Conservation (phyloP, 2,329 filamentous ascomycete genomes). For the Fusarium sp. region DNA sequence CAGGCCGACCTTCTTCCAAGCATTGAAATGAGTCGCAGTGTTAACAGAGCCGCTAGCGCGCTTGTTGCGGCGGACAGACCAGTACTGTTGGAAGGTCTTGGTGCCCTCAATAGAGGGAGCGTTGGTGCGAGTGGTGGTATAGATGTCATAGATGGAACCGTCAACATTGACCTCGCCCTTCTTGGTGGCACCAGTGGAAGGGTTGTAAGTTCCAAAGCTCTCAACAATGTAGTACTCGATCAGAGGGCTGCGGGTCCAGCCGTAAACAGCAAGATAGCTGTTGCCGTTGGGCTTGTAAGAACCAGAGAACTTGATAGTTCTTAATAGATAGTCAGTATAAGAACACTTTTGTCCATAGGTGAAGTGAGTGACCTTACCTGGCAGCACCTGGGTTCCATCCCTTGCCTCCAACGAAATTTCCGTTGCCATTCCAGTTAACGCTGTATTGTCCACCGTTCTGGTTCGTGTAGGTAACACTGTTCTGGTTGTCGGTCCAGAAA, state of each 20-base stretch:
- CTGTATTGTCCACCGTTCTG: constrained; percentile 60
- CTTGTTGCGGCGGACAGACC: constrained; percentile 66
- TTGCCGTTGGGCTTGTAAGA: constrained; percentile 55
- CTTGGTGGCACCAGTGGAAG: constrained; percentile 52
- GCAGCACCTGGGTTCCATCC: constrained; percentile 46
- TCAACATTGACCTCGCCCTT: constrained; percentile 56
- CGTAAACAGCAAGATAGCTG: constrained; percentile 58
- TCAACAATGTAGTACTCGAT: constrained; percentile 60
- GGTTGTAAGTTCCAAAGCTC: constrained; percentile 54
- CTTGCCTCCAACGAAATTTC: constrained; percentile 50
- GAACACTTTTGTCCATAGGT: constrained; percentile 46
- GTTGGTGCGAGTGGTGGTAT: constrained; percentile 57
- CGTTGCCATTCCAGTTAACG: constrained; percentile 59
- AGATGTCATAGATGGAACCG: constrained; percentile 58
- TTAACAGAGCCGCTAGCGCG: constrained; percentile 66
- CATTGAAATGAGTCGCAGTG: constrained; percentile 66
- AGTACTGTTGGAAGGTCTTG: constrained; percentile 67
- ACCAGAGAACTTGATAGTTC: constrained; percentile 50
- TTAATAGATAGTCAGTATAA: constrained; percentile 14
- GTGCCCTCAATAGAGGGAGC: constrained; percentile 66
- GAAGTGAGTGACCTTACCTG: constrained; percentile 49
- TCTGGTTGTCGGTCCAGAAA: constrained; percentile 65
- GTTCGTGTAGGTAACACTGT: constrained; percentile 63
- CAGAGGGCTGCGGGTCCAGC: constrained; percentile 57
- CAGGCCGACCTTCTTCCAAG: constrained; percentile 66